phyloP scores from a whole-genome alignment of 2,329 filamentous ascomycete species.

The Diaporthe australafricana region DNA sequence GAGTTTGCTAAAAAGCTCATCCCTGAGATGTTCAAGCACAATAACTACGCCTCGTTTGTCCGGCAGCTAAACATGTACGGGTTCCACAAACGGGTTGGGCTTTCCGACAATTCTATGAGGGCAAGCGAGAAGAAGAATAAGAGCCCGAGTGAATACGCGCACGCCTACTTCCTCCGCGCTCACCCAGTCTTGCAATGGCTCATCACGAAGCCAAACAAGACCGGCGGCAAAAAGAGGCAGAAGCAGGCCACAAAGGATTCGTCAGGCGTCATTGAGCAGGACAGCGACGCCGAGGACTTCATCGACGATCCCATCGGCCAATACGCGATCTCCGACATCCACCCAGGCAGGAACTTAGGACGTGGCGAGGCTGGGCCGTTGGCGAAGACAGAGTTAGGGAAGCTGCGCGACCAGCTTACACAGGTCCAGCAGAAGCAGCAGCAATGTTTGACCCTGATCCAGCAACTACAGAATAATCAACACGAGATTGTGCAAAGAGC shows the following conservation, averaged over 20 bases:
- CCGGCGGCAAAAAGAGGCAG: constrained; percentile 66
- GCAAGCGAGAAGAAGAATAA: constrained; percentile 98
- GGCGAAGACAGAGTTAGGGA: constrained; percentile 78
- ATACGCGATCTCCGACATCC: constrained; percentile 41
- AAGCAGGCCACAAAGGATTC: constrained; percentile 68
- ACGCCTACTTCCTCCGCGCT: constrained; percentile 94
- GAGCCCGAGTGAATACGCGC: constrained; percentile 97
- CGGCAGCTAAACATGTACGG: constrained; percentile 97
- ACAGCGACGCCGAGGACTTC: constrained; percentile 75
- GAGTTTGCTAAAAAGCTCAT: constrained; percentile 98
- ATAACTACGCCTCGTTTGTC: constrained; percentile 97
- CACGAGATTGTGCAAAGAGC: constrained; percentile 90
- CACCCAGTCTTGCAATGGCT: constrained; percentile 94
- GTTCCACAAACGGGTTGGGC: constrained; percentile 93
- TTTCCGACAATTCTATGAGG: constrained; percentile 98
- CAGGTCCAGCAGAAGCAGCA: constrained; percentile 88
- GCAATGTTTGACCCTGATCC: constrained; percentile 85
- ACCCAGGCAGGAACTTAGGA: constrained; percentile 51
- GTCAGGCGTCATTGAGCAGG: constrained; percentile 59
- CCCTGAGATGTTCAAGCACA: constrained; percentile 98
- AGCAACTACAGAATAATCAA: constrained; percentile 84
- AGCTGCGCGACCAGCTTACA: constrained; percentile 83
- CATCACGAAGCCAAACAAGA: constrained; percentile 93
- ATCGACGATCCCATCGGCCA: constrained; percentile 52
- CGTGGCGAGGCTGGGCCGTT: constrained; percentile 60